Conservation (phyloP, 495 filamentous ascomycete species). For the Penicillium bialowiezense region DNA sequence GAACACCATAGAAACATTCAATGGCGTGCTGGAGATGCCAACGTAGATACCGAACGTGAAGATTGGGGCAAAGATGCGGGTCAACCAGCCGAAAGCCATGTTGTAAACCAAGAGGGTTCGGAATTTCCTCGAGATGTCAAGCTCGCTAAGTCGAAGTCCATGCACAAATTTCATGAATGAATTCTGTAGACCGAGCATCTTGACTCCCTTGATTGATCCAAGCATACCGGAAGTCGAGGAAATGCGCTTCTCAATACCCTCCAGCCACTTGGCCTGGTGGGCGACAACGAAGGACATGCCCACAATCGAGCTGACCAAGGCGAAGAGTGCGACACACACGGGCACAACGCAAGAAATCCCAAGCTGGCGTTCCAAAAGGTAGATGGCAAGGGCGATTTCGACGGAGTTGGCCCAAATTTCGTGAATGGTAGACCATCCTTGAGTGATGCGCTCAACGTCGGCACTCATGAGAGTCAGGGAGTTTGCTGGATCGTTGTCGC, state of each 20-base stretch:
- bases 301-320: slow-evolving; percentile 37
- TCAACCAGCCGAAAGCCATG: slow-evolving; percentile 51
- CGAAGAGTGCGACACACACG: slow-evolving; percentile 47
- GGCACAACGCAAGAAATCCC: slow-evolving; percentile 52
- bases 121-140: slow-evolving; percentile 54
- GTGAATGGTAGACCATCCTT: slow-evolving; percentile 48
- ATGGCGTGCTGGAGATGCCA: slow-evolving; percentile 45
- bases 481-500: slow-evolving; percentile 46
- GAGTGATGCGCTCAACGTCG: slow-evolving; percentile 54
- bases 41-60: slow-evolving; percentile 52
- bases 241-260: slow-evolving; percentile 50
- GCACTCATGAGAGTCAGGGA: slow-evolving; percentile 64
- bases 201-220: slow-evolving; percentile 58
- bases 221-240: slow-evolving; percentile 53
- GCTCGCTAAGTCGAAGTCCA: slow-evolving; percentile 52
- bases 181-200: slow-evolving; percentile 56
- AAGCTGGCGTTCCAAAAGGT: slow-evolving; percentile 55
- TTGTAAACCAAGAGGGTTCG: slow-evolving; percentile 54
- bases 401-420: slow-evolving; percentile 58
- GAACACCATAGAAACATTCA: slow-evolving; percentile 52
- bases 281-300: slow-evolving; percentile 27
- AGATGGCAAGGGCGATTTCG: slow-evolving; percentile 59
- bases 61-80: slow-evolving; percentile 50
- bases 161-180: slow-evolving; percentile 43
- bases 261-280: slow-evolving; percentile 25